Percentiles rank a stretch among this genome's conserved stretches.
phyloP scores from a whole-genome alignment of 345 rosid genomes.

The Citrus australasica region DNA sequence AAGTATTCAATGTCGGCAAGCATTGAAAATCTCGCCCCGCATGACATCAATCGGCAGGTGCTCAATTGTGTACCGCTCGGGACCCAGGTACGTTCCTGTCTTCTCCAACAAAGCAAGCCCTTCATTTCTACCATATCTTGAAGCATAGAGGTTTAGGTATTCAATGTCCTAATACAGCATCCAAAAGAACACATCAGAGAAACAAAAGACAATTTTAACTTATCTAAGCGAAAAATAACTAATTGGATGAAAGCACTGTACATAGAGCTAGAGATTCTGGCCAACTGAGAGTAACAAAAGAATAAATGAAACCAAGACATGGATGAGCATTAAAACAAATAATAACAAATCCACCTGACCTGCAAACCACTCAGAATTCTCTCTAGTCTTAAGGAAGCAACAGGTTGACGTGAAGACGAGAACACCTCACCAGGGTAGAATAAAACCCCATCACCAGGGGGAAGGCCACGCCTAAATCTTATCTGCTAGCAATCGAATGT shows the following conservation, averaged over 20 bases:
- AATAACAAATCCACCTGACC: constrained; percentile 36
- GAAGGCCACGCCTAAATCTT: constrained; percentile 83
- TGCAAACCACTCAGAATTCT: constrained; percentile 93
- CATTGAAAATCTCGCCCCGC: constrained; percentile 85
- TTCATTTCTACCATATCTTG: constrained; percentile 74
- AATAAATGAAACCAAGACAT: not conserved
- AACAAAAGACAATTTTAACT: not conserved
- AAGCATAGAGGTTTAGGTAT: constrained; percentile 71
- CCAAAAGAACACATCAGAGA: not conserved
- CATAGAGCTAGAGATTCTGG: not conserved
- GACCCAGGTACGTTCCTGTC: constrained; percentile 82
- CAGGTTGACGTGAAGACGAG: constrained; percentile 74
- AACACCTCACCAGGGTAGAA: constrained; percentile 94
- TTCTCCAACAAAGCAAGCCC: constrained; percentile 74
- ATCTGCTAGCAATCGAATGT: constrained; percentile 41
- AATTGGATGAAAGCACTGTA: not conserved
- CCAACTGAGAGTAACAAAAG: not conserved
- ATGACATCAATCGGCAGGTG: constrained; percentile 80
- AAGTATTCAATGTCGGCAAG: constrained; percentile 33
- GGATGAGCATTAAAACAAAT: not conserved
- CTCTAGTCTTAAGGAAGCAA: constrained; percentile 86
- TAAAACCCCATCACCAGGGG: constrained; percentile 94
- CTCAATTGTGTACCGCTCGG: constrained; percentile 84
- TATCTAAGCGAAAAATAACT: not conserved
- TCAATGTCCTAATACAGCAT: constrained; percentile 55